Base-by-base conservation (phyloP, 169 alveolate species). In the Eimeria zaria region DNA sequence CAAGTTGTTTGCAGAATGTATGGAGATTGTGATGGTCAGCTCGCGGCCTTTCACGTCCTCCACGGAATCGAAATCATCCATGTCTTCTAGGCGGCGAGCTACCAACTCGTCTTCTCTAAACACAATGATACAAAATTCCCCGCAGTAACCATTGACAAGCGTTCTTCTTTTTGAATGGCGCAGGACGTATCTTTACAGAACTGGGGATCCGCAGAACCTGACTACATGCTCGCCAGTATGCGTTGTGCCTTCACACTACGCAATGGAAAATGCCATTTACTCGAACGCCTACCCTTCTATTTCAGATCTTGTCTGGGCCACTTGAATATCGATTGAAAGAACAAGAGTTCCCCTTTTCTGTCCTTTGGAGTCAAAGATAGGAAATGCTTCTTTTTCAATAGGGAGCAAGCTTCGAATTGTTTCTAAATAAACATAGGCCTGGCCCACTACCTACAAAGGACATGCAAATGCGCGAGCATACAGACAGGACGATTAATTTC, bases 31-130 rank as follows among this genome's bases (percentile, higher is more conserved):
- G 41, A 94, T 69, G 18, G 90, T 94, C 89, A 94, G 67, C 89
- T 60, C 83, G 62, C 91, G 90, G 74, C 96, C 96, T 48, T 71
- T 94, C 74, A 94, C 83, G 78, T 94, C 96, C 39, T 94, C 96
- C 11, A 94, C 96, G 30, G 96, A 81, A 46, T 94, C 96, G 69
- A 81, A 83, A 62, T 94, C 90, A 55, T 94, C 96, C 62, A 83
- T 27, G 39, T 94, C 96, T n/a, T 60, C 81, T 24, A 94, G 22
- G 64, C 94, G 94, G 41, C 94, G 80, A 14, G 94, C 94, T 22
- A 44, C 67, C 83, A 87, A 46, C 55, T 87, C 94, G 83, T 87
- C 94, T 55, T 87, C 94, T 53, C 94, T 87, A 24, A 60, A 41
- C 64, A 14, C 67, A 87, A 22, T 11, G 4, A 44, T 12, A 36